A percentile compares a stretch with the other conserved stretches of the same genome.
phyloP scores from a whole-genome alignment of 345 rosid genomes.

The Bruguiera sexangula region DNA sequence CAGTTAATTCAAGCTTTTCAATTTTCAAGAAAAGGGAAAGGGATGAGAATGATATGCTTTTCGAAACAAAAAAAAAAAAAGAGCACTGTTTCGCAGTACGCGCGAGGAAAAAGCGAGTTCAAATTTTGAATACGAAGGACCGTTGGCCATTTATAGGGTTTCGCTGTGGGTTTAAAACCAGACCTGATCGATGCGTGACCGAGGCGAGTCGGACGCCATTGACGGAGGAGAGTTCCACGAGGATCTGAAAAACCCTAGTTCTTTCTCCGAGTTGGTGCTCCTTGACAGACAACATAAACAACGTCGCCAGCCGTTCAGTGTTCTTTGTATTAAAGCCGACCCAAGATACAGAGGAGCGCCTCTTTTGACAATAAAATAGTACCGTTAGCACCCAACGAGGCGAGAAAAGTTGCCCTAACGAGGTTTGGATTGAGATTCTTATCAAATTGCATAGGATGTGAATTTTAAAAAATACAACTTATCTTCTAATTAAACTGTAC shows the following conservation, averaged over 20 bases:
- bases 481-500: no score
- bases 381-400: no score
- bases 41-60: no score
- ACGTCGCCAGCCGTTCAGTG: conserved; percentile 10
- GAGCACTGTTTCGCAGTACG: not conserved
- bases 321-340: conserved; percentile 4
- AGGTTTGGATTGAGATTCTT: no score
- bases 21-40: not conserved
- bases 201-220: conserved; percentile 69
- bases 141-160: conserved; percentile 7
- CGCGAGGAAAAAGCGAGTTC: not conserved
- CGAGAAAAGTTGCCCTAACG: no score
- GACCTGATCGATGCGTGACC: conserved; percentile 70
- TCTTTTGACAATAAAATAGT: no score
- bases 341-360: no score
- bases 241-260: conserved; percentile 34
- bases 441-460: no score
- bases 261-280: not conserved
- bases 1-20: not conserved
- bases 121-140: conserved; percentile 4
- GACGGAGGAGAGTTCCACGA: conserved; percentile 20
- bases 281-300: not conserved
- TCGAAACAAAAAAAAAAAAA: not conserved
- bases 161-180: conserved; percentile 1
- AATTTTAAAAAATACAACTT: no score